Conservation (phyloP, 2,329 filamentous ascomycete species). For the Triangularia verruculosa region DNA sequence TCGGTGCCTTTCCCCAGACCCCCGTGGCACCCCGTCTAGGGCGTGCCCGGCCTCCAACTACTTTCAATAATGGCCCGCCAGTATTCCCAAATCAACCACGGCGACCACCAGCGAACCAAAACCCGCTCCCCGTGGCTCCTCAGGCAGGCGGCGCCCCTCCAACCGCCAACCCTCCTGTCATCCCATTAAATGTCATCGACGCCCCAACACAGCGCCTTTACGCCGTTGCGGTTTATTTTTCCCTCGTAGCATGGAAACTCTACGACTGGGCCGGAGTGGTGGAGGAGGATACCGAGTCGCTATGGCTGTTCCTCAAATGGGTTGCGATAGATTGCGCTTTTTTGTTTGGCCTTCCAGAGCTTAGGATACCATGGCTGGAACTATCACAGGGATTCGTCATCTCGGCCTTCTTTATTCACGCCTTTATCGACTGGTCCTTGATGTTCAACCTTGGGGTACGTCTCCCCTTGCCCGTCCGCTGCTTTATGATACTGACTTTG, state of each 20-base stretch:
- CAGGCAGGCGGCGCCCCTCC: constrained; percentile 35
- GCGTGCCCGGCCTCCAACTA: constrained; percentile 17
- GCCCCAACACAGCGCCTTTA: constrained; percentile 89
- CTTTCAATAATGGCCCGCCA: constrained; percentile 10
- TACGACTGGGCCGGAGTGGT: constrained; percentile 81
- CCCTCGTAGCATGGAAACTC: constrained; percentile 75
- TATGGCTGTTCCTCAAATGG: constrained; percentile 93
- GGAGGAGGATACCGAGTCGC: constrained; percentile 81
- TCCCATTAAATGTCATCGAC: constrained; percentile 79
- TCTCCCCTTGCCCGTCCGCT: neutral
- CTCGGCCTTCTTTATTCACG: constrained; percentile 68
- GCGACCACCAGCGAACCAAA: constrained; percentile 5
- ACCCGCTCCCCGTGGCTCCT: constrained; percentile 46
- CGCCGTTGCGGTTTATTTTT: constrained; percentile 73
- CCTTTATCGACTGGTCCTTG: constrained; percentile 73
- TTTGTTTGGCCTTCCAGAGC: constrained; percentile 78
- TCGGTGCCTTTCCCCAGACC: constrained; percentile 30
- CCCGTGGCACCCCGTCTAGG: constrained; percentile 25
- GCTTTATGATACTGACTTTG: constrained; percentile 11
- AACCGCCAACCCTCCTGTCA: constrained; percentile 57
- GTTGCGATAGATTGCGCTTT: constrained; percentile 80
- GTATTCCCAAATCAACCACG: constrained; percentile 5
- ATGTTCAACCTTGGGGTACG: constrained; percentile 87
- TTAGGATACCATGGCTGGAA: constrained; percentile 96
- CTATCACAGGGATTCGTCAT: constrained; percentile 75